These are phyloP conservation scores for Xerocomus spinulosus DNA, from an alignment of 768 basidiomycete genomes.

Conservation along the genomic window DNA sequence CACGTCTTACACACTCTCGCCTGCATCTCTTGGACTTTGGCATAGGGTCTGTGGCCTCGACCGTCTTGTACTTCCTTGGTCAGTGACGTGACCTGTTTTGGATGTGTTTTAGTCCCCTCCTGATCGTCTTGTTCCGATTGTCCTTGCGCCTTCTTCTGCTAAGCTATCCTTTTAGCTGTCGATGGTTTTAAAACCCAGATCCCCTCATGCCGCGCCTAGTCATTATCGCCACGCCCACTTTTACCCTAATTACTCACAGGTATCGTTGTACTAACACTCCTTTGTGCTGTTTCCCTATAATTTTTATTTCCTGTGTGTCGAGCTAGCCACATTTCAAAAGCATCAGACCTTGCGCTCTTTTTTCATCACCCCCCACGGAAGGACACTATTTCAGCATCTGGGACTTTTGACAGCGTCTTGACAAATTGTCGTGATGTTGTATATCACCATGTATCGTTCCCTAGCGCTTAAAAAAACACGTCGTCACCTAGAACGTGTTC, in stretches of 20 bases:
- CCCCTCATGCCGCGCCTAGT: not conserved
- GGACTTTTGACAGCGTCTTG: not conserved
- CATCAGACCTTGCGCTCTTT: conserved; percentile 5
- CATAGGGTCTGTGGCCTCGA: conserved; percentile 7
- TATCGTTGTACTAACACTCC: conserved; percentile 25
- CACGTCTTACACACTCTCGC: conserved; percentile 9
- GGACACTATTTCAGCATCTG: too few relatives aligned
- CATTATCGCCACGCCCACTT: not conserved
- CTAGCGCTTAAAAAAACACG: not conserved
- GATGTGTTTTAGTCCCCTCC: conserved; percentile 10
- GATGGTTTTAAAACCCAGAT: conserved; percentile 11
- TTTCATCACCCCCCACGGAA: not conserved
- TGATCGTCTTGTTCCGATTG: conserved; percentile 4
- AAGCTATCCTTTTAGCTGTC: conserved; percentile 12
- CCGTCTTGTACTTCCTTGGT: conserved; percentile 13
- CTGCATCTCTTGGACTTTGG: conserved; percentile 12
- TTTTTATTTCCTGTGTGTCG: conserved; percentile 5
- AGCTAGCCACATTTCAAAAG: conserved; percentile 13
- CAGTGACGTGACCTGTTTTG: conserved; percentile 12
- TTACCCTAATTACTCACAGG: conserved; percentile 15
- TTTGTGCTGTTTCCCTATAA: conserved; percentile 12
- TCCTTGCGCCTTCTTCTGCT: not conserved
- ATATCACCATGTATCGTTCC: not conserved
- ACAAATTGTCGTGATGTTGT: not conserved
- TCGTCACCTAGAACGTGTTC: not conserved